Evolutionary conservation across 169 alveolate genomes (phyloP).

Genomic region (Cytauxzoon felis): DNA sequence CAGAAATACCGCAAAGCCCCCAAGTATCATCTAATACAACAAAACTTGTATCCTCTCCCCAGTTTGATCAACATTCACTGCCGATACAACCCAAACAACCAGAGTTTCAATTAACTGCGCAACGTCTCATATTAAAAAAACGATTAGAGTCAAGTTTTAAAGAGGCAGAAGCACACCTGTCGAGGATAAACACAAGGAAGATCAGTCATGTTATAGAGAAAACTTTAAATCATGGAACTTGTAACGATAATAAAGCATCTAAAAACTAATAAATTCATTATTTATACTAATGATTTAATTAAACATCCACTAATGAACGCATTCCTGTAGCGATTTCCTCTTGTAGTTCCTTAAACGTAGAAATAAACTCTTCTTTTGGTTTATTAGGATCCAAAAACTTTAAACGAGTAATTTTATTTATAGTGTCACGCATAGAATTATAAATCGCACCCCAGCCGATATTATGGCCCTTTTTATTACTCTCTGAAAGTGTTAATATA

Average conservation of each 20-base stretch:
- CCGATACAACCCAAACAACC: not conserved
- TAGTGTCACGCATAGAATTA: conserved; percentile 85
- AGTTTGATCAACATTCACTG: not conserved
- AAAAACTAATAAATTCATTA: not conserved
- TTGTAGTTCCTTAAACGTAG: conserved; percentile 28
- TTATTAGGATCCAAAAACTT: conserved; percentile 74
- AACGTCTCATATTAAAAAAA: conserved; percentile 40
- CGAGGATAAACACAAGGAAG: conserved; percentile 37
- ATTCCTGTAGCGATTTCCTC: conserved; percentile 50
- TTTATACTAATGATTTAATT: not conserved
- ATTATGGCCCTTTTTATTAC: conserved; percentile 79
- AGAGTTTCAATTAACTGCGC: not conserved
- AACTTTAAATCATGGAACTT: not conserved
- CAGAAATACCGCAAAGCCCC: not conserved
- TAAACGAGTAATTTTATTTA: conserved; percentile 86
- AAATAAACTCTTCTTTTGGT: conserved; percentile 42
- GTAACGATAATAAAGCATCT: not conserved
- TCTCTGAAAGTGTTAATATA: conserved; percentile 58
- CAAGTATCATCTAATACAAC: not conserved
- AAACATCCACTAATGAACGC: conserved; percentile 48
- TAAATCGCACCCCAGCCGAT: conserved; percentile 91
- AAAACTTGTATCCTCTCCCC: no score
- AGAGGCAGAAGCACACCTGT: conserved; percentile 56
- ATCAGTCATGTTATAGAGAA: conserved; percentile 35
- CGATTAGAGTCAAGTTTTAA: conserved; percentile 39